Base-by-base conservation (phyloP, 176 grass and related monocot species). In the Aegilops sharonensis region DNA sequence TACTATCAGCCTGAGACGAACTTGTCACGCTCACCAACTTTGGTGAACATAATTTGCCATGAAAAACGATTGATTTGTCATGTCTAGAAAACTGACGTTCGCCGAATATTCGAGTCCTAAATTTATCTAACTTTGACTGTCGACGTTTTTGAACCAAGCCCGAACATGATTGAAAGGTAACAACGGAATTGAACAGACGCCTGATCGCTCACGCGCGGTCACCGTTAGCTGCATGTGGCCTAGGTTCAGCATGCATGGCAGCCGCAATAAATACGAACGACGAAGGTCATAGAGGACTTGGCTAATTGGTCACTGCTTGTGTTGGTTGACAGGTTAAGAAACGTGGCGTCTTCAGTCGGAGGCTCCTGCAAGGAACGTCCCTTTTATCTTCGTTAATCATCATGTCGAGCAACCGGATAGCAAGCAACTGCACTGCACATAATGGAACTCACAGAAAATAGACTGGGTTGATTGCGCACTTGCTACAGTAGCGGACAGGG, bases 361-460 rank as follows among this genome's bases (percentile, higher is more conserved):
- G 77, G 32, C 67, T 66, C 24, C 10, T 2, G 59, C 87, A 75
- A 75, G 87, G 14, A 84, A 89, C 31, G 23, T 57, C 42, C 17
- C 8, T 74, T 32, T 65, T 72, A n/a, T 47, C 24, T 12, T 50
- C 45, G 23, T n/a, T 76, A 52, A 15, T 54, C 30, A 52, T 75
- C 24, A 50, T 54, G 50, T 54, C 50, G 15, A 54, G 50, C 50
- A 59, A 9, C 56, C 56, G 0, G 7, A 21, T 21, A 1, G 56
- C 56, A 59, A 59, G 18, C 56, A 59, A 59, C 18, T 50, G 72
- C 47, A 18, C n/a, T 18, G 72, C 72, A 21, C 20, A 21, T 59
- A 59, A 59, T 59, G 56, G 7, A 59, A 59, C 56, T 59, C 56
- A 21, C 18, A 50, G 72, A 30, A 9, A 75, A 50, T 24, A 13